Evolutionary conservation across 257 asterid species (phyloP), one percentile per base, ranked within the genome.

Genomic region (Nicotiana benthamiana): DNA sequence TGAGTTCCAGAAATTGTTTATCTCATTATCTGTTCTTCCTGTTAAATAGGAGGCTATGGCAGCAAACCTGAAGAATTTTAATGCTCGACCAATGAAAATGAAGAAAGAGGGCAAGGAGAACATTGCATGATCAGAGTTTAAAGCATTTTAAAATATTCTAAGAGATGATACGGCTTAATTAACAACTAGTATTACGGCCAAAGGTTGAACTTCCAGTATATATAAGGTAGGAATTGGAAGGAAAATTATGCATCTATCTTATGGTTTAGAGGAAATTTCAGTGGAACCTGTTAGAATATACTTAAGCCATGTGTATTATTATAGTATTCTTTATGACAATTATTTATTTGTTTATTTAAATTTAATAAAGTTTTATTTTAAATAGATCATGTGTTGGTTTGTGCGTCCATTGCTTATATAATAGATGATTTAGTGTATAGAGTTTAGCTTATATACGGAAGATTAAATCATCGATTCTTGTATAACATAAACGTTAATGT

Each of bases 1-100:
- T 0, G 97, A 90, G 88, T 94, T 94, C 97, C 97, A 91, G 86
- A 87, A 86, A n/a, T 90, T 91, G 88, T 94, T 91, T 17, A 92
- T 82, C 52, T 90, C 91, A 36, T 91, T 91, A 77, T 92, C 97
- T 26, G 94, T 93, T 87, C 94, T 85, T 88, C 91, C 97, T 4
- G 90, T 86, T 20, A 89, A 87, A n/a, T 92, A 83, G 59, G 94
- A 80, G 43, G 95, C 95, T 80, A 90, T 94, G 4, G 87, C 82
- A 17, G 96, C 91, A 97, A 97, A 92, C 84, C 97, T 90, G 85
- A 66, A 72, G 46, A 70, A 1, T 60, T 74, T 61, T 27, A 40
- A 76, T 77, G 53, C 70, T 43, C 6, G 36, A 76, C 77, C 57
- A 66, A 75, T 48, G 61, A 65, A 75, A 82, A 46, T 27, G 75